Evolutionary conservation across 2,329 filamentous ascomycete species (phyloP), one percentile per base, ranked within the genome.

Genomic region (Metarhizium guizhouense): DNA sequence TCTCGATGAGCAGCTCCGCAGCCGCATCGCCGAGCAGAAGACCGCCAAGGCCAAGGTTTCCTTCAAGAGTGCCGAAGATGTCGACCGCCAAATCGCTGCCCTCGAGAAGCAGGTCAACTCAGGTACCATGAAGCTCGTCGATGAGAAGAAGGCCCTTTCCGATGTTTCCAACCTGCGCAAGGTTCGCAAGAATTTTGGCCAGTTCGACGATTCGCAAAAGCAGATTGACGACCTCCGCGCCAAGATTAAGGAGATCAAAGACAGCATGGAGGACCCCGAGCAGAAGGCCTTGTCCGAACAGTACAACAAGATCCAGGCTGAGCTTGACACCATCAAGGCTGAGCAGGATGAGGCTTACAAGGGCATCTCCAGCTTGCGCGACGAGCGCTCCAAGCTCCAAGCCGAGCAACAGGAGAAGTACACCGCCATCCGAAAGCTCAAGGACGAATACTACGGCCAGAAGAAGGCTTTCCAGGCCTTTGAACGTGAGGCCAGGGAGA

Each of bases 291-390:
- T 96, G 57, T 90, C 85, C 66, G 91, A 96, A 60, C 83, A 87
- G 69, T 97, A 95, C 78, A 85, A 82, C 68, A 82, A 83, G 71
- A 84, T 96, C 67, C 88, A 94, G 76, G 83, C 86, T 62, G 92
- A 99, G 77, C 80, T 97, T 53, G 91, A 97, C 70, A 72, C 77
- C 58, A 89, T 99, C 76, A 96, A 95, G 78, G 87, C 87, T 51
- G 89, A 96, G 76, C 90, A 96, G 74, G 91, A 97, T 67, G 84
- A 87, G 62, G 90, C 86, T 40, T 95, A 87, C 82, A 95, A 95
- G 82, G 88, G 85, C 76, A 77, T 96, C 58, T 92, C 90, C 64
- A 73, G 80, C 56, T 84, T 97, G 60, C 86, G 89, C 56, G 93
- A 96, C 65, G 88, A 96, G 76, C 86, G 89, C 60, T 86, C 84